Evolutionary conservation across 2,329 filamentous ascomycete species (phyloP).

Genomic region (Phialophora verrucosa): DNA sequence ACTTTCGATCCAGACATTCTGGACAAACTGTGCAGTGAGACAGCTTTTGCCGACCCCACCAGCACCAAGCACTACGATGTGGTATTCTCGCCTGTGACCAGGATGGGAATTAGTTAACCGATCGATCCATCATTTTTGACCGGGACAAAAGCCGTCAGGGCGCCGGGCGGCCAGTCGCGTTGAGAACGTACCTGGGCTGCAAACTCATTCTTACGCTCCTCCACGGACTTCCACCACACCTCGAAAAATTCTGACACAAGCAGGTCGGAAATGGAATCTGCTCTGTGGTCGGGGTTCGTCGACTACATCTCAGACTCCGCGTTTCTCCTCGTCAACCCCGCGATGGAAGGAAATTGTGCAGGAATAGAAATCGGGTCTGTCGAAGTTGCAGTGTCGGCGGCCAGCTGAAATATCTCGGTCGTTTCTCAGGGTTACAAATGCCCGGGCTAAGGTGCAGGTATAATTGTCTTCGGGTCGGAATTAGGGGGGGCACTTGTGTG

Average conservation of each 20-base stretch:
- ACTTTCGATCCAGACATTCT: conserved; percentile 92
- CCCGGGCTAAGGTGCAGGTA: not conserved
- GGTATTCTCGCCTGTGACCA: conserved; percentile 71
- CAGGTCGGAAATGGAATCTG: conserved; percentile 15
- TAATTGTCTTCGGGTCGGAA: not conserved
- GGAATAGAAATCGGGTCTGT: conserved; percentile 5
- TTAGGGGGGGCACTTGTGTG: conserved; percentile 2
- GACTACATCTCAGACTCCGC: conserved; percentile 18
- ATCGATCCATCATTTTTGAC: not conserved
- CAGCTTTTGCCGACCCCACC: conserved; percentile 93
- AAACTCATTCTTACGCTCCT: conserved; percentile 35
- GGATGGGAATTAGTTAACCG: conserved; percentile 6
- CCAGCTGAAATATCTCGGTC: not conserved
- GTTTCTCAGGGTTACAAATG: no score
- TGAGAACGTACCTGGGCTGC: conserved; percentile 36
- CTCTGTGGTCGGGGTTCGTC: not conserved
- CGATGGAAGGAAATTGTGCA: conserved; percentile 2
- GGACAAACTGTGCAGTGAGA: conserved; percentile 90
- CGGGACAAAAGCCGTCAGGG: not conserved
- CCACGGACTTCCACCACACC: conserved; percentile 7
- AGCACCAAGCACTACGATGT: conserved; percentile 81
- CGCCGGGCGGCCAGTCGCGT: not conserved
- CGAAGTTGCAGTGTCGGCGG: not conserved
- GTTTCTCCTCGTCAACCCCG: conserved; percentile 5
- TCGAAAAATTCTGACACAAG: not conserved